These are phyloP conservation scores for Galerina sulciceps DNA, from an alignment of 768 basidiomycete genomes.

Conservation along the genomic window DNA sequence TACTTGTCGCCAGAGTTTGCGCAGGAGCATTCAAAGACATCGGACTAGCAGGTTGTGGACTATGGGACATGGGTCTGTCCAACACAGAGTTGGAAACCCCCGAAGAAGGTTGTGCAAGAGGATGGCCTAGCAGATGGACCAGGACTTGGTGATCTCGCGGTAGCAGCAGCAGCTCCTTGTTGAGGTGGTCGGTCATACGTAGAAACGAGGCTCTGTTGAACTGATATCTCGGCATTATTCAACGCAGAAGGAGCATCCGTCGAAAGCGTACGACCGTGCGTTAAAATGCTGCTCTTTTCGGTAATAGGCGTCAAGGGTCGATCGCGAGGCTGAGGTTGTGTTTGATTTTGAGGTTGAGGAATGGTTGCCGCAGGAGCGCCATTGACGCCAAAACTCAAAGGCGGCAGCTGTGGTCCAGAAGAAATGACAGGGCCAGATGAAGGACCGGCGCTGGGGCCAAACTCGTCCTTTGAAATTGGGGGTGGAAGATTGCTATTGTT, in stretches of 20 bases:
- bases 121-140: constrained; percentile 1
- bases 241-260: constrained; percentile 22
- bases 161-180: constrained; percentile 1
- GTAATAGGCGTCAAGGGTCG: constrained; percentile 67
- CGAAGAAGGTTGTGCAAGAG: neutral
- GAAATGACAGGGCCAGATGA: neutral
- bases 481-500: constrained; percentile 14
- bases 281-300: constrained; percentile 46
- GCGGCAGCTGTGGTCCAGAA: constrained; percentile 59
- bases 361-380: constrained; percentile 6
- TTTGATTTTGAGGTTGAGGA: constrained; percentile 4
- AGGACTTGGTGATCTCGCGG: neutral
- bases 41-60: constrained; percentile 19
- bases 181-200: neutral
- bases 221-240: constrained; percentile 9
- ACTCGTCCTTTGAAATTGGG: constrained; percentile 1
- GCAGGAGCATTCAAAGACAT: neutral
- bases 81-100: constrained; percentile 2
- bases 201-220: constrained; percentile 14
- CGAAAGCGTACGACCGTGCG: constrained; percentile 28
- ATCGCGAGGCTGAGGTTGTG: constrained; percentile 22
- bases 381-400: constrained; percentile 49
- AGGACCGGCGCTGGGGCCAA: constrained; percentile 14
- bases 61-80: constrained; percentile 19
- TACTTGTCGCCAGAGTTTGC: constrained; percentile 4